Evolutionary conservation across 345 rosid species (phyloP).

Genomic region (Citrus medica): DNA sequence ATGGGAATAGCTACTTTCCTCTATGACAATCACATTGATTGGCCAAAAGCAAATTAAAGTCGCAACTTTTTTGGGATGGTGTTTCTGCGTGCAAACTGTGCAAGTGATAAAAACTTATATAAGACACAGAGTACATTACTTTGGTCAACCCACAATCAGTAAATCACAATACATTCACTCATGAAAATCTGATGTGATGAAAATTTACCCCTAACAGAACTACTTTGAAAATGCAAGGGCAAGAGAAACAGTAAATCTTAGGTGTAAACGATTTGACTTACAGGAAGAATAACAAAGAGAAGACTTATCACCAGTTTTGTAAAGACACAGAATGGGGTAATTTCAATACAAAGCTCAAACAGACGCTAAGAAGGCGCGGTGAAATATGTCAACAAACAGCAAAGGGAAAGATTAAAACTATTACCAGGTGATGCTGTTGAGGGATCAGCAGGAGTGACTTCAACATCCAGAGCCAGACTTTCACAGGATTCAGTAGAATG

Average conservation of each 20-base stretch:
- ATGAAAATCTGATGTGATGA: neutral
- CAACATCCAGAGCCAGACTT: neutral
- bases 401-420: neutral
- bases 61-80: neutral
- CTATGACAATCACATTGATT: neutral
- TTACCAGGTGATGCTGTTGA: conserved; percentile 16
- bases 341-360: neutral
- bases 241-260: neutral
- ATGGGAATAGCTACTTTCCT: neutral
- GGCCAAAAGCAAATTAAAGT: conserved; percentile 4
- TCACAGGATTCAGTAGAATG: neutral
- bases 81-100: neutral
- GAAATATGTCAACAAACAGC: neutral
- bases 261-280: neutral
- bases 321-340: neutral
- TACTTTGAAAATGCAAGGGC: neutral
- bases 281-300: neutral
- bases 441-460: conserved; percentile 2
- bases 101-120: neutral
- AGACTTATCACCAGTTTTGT: neutral
- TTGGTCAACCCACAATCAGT: neutral
- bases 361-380: neutral
- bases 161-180: neutral
- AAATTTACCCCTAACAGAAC: neutral
- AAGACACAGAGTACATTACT: neutral